Base-by-base conservation (phyloP, 257 asterid species). In the Perilla frutescens region DNA sequence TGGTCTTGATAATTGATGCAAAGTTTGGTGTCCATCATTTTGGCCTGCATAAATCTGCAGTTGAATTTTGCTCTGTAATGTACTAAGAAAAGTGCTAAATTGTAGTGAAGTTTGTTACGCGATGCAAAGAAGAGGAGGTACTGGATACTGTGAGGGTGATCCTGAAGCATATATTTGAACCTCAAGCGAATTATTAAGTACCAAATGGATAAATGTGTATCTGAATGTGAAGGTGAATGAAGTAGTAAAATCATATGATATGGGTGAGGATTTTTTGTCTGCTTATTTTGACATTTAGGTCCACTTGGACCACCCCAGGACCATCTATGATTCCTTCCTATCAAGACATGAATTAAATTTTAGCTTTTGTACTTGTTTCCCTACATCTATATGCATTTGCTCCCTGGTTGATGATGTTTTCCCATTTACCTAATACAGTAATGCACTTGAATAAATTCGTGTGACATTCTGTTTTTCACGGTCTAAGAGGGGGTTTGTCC, bases 91-190 rank as follows among this genome's bases (percentile, higher is more conserved):
- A 2, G 37, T 34, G 37, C 3, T 34, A 34, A 67, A 8, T 53
- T 61, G 79, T 20, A 82, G 79, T 78, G 66, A 75, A 77, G 63
- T 83, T 83, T 77, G 81, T 68, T 50, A 80, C 83, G n/a, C 70
- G 67, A 29, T 81, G 84, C 83, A 80, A 71, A 63, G 87, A 85
- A 75, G 84, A 76, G 76, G 83, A 85, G 47, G 58, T 81, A 57
- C 43, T 85, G 62, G 59, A 62, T 53, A 66, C 62, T 47, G 87
- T 78, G 36, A 76, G 71, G 70, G 59, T 47, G 49, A 82, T 85
- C 63, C 49, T 83, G 32, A 69, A 71, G 62, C 86, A 85, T 64
- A 72, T 76, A 70, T 78, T 85, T 47, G 79, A 80, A 70, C 79
- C 75, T 71, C 77, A 72, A 66, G 50, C 37, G 34, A 70, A 62